Percentiles rank a stretch among this genome's conserved stretches.
These are phyloP conservation scores for Auxenochlorella protothecoides DNA, from an alignment of 139 green algal genomes.

Conservation along the genomic window DNA sequence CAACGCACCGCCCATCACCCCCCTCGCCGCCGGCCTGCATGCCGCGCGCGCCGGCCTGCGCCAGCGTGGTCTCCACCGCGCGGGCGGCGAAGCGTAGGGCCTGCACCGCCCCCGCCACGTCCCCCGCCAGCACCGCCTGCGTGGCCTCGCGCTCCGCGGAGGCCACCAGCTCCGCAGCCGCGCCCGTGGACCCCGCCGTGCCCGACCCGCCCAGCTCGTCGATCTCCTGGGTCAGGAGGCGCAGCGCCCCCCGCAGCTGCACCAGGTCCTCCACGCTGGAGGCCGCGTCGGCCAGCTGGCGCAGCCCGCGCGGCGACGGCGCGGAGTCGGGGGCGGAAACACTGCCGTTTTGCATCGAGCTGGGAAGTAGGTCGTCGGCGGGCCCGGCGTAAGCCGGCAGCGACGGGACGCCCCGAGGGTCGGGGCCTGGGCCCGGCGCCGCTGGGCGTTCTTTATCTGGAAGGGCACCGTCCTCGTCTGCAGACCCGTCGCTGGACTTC, in stretches of 20 bases:
- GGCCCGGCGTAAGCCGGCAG: not conserved
- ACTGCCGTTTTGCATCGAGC: not conserved
- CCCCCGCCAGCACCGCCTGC: conserved; percentile 4
- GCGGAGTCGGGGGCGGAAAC: not conserved
- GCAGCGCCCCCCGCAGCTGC: conserved; percentile 16
- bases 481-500: not conserved
- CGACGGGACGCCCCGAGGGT: too few relatives aligned
- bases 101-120: conserved; percentile 12
- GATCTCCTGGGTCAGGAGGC: conserved; percentile 16
- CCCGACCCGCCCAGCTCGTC: not conserved
- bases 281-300: too few relatives aligned
- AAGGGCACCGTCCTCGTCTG: too few relatives aligned
- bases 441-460: too few relatives aligned
- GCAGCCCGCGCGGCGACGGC: not conserved
- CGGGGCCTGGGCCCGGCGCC: too few relatives aligned
- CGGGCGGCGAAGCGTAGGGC: conserved; percentile 9
- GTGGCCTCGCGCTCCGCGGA: conserved; percentile 10
- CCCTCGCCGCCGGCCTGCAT: too few relatives aligned
- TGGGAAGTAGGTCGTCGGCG: not conserved
- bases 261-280: conserved; percentile 12
- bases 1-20: too few relatives aligned
- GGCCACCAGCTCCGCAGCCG: conserved; percentile 5
- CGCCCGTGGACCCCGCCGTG: not conserved
- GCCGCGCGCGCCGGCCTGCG: not conserved
- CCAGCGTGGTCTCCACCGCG: conserved; percentile 11